Evolutionary conservation across 345 rosid genomes (phyloP).

Genomic region (Boechera retrofracta): DNA sequence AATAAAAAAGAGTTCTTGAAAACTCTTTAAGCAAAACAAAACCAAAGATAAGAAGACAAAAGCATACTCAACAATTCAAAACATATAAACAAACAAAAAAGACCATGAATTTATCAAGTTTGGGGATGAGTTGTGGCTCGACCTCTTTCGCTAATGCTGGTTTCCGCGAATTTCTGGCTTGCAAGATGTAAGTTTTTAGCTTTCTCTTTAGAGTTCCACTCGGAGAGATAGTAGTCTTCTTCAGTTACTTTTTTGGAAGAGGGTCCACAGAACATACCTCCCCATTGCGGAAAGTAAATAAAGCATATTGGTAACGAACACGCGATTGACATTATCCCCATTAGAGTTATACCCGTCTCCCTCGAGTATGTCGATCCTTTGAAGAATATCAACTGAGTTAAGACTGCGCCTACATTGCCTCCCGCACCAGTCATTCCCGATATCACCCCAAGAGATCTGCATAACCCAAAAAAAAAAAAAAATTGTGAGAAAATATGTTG

Average conservation of each 20-base stretch:
- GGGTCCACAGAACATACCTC: slow-evolving; percentile 89
- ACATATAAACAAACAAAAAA: slow-evolving; percentile 10
- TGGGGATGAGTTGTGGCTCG: slow-evolving; percentile 34
- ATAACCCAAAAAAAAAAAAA: neutral
- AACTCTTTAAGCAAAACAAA: slow-evolving; percentile 1
- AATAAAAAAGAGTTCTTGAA: neutral
- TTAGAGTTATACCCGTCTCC: slow-evolving; percentile 73
- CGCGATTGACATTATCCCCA: slow-evolving; percentile 83
- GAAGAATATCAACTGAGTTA: slow-evolving; percentile 87
- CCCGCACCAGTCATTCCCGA: slow-evolving; percentile 96
- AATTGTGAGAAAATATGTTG: neutral
- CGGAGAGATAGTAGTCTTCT: slow-evolving; percentile 80
- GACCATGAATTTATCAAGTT: slow-evolving; percentile 9
- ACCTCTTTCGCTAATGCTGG: slow-evolving; percentile 74
- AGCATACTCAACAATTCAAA: neutral
- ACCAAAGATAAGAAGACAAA: slow-evolving; percentile 4
- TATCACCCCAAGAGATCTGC: slow-evolving; percentile 79
- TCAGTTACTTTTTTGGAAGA: slow-evolving; percentile 55
- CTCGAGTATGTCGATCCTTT: slow-evolving; percentile 78
- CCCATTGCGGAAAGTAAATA: slow-evolving; percentile 92
- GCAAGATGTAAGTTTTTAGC: slow-evolving; percentile 55
- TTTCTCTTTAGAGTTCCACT: slow-evolving; percentile 67
- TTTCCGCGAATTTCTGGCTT: slow-evolving; percentile 77
- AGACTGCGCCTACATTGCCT: slow-evolving; percentile 84
- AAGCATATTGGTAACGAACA: slow-evolving; percentile 70